Evolutionary conservation across 2,329 filamentous ascomycete genomes (phyloP), one percentile per base, ranked within the genome.

Genomic region (Graphium sp.): DNA sequence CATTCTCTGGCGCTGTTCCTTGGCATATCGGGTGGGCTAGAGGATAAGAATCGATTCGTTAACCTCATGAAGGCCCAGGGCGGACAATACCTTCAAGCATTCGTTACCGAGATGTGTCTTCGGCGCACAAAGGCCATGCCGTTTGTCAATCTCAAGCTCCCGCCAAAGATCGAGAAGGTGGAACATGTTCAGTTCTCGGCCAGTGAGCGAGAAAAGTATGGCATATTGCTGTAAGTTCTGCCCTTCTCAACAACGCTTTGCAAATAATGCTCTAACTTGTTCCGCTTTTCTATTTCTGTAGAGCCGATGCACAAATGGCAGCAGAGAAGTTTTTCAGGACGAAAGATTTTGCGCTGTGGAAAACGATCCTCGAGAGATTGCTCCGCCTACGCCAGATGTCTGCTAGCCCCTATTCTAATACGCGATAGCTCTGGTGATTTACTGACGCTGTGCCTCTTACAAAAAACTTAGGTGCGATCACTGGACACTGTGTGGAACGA

Each of bases 111-210:
- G 12, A 65, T 92, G 26, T 89, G 80, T 41, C 59, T 93, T 14
- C 69, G 84, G 21, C 70, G 84, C 21, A 77, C 74, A 48, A 93
- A 93, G 47, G 75, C 87, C 32, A 92, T 93, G 83, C 64, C 65
- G 5, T 92, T 91, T 42, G 67, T 93, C 29, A 81, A 92, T 38
- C 56, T 92, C 13, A 77, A 73, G 35, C 60, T 92, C 7, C 83
- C 84, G 0, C 59, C 72, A 10, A 72, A 91, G 42, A 75, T 72
- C 1, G 82, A 87, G 43, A 84, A 77, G 38, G 60, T 89, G 5
- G 74, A 89, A 41, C 68, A 69, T 7, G 70, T 92, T 38, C 60
- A 72, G 7, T 83, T 92, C 41, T 65, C 73, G 24, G 50, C 67
- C 0, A 72, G 84, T 20, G 84, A 92, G 47, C 62, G 72, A 38